phyloP scores from a whole-genome alignment of 1,284 basidiomycete genomes.

The Fomes fomentarius region DNA sequence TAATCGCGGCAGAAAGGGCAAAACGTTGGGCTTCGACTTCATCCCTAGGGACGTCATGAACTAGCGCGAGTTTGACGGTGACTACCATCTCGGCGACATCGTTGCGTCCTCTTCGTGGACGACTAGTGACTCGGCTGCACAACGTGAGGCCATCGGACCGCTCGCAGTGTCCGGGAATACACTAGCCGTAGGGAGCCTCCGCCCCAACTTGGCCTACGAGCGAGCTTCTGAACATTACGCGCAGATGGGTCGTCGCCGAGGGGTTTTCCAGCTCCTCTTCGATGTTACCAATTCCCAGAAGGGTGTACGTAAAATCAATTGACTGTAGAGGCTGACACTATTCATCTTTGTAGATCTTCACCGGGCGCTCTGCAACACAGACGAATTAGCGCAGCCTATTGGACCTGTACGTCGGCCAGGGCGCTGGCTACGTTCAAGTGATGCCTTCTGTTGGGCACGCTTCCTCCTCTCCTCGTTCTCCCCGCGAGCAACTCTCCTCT shows the following conservation, averaged over 20 bases:
- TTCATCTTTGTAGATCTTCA: conserved; percentile 49
- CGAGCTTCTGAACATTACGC: conserved; percentile 53
- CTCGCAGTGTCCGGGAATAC: conserved; percentile 44
- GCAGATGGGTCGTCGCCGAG: conserved; percentile 53
- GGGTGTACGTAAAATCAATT: too few species aligned
- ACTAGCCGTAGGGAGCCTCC: conserved; percentile 52
- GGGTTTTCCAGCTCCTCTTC: conserved; percentile 51
- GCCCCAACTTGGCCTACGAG: conserved; percentile 49
- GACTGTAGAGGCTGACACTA: too few species aligned
- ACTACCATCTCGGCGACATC: conserved; percentile 61
- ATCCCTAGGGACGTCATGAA: conserved; percentile 57
- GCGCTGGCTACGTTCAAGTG: conserved; percentile 56
- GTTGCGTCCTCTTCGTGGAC: conserved; percentile 51
- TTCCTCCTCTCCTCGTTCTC: conserved; percentile 54
- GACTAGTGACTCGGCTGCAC: conserved; percentile 48
- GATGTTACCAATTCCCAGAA: conserved; percentile 53
- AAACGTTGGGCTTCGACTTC: conserved; percentile 50
- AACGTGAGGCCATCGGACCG: conserved; percentile 45
- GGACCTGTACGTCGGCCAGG: conserved; percentile 61
- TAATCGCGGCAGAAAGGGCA: conserved; percentile 51
- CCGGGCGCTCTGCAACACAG: conserved; percentile 51
- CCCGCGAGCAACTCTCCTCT: conserved; percentile 54
- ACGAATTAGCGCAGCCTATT: conserved; percentile 58
- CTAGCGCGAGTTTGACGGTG: conserved; percentile 48
- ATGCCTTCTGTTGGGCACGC: conserved; percentile 58